Percentiles rank a stretch among this genome's conserved stretches.
Conservation (phyloP, 176 grass and related monocot species). For the Oropetium thomaeum region DNA sequence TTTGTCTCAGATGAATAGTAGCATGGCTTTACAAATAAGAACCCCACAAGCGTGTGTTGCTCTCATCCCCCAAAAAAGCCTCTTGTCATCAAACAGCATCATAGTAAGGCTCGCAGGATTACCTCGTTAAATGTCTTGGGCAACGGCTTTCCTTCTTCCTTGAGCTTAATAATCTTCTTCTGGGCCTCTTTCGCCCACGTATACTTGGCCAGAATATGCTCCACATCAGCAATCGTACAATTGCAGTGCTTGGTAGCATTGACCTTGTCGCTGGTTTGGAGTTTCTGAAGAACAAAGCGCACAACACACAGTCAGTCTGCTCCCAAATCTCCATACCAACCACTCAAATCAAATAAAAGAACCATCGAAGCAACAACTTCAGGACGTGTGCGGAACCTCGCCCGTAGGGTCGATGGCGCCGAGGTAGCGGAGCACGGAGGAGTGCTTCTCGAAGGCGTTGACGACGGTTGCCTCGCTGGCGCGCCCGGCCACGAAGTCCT, state of each 20-base stretch:
- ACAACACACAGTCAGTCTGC: slow-evolving; percentile 1
- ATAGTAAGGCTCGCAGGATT: not conserved
- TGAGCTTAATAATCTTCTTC: slow-evolving; percentile 71
- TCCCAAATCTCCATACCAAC: not conserved
- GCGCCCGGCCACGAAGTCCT: slow-evolving; percentile 69
- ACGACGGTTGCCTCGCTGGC: slow-evolving; percentile 60
- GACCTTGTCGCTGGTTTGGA: slow-evolving; percentile 66
- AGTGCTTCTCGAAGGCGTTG: slow-evolving; percentile 66
- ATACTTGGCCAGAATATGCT: slow-evolving; percentile 89
- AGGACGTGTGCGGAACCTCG: slow-evolving; percentile 44
- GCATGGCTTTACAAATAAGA: not conserved
- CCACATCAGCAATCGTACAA: slow-evolving; percentile 85
- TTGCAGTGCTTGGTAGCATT: slow-evolving; percentile 80
- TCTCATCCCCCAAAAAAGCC: no score
- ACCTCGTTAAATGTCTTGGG: slow-evolving; percentile 82
- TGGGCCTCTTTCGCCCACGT: slow-evolving; percentile 92
- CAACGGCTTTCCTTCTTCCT: slow-evolving; percentile 85
- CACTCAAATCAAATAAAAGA: not conserved
- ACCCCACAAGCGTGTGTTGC: not conserved
- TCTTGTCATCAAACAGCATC: not conserved
- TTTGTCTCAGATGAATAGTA: not conserved
- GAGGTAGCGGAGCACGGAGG: slow-evolving; percentile 67
- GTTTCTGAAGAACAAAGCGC: slow-evolving; percentile 48
- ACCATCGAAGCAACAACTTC: not conserved
- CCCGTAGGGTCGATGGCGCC: slow-evolving; percentile 60